Percentiles rank a stretch among this genome's conserved stretches.
These are phyloP conservation scores for Pachysolen tannophilus DNA, from an alignment of 805 yeast genomes.

Conservation along the genomic window DNA sequence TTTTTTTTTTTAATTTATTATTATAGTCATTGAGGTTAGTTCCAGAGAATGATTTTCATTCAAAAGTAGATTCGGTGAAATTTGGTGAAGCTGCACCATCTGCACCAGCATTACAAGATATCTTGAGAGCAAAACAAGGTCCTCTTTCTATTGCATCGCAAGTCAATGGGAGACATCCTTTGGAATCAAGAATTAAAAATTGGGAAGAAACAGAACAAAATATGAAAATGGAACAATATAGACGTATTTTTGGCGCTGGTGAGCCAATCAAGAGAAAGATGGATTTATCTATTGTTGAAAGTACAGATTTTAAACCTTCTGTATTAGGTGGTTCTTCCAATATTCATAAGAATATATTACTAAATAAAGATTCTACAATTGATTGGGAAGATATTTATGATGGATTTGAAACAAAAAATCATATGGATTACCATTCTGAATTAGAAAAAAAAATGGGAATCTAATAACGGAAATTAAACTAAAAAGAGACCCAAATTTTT, in stretches of 20 bases:
- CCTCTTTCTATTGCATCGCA: slow-evolving; percentile 52
- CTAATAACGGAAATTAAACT: too few relatives aligned
- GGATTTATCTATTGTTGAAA: slow-evolving; percentile 73
- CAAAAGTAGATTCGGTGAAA: slow-evolving; percentile 41
- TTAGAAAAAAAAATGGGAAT: slow-evolving; percentile 60
- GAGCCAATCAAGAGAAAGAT: slow-evolving; percentile 88
- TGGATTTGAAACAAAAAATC: slow-evolving; percentile 32
- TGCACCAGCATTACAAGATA: slow-evolving; percentile 65
- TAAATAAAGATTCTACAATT: slow-evolving; percentile 65
- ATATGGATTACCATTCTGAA: slow-evolving; percentile 59
- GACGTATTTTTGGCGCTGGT: slow-evolving; percentile 84
- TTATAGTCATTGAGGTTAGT: slow-evolving; percentile 39
- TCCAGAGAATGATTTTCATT: slow-evolving; percentile 40
- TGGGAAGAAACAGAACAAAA: slow-evolving; percentile 79
- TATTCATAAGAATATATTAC: slow-evolving; percentile 69
- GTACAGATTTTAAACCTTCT: slow-evolving; percentile 62
- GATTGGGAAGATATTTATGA: slow-evolving; percentile 92
- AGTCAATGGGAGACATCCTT: slow-evolving; percentile 76
- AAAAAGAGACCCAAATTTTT: too few relatives aligned
- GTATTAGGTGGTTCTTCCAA: slow-evolving; percentile 49
- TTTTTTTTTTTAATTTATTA: too few relatives aligned
- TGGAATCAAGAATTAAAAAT: slow-evolving; percentile 62
- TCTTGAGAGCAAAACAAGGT: slow-evolving; percentile 57
- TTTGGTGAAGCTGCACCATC: slow-evolving; percentile 53
- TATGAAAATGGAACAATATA: slow-evolving; percentile 64